Evolutionary conservation across 2,329 filamentous ascomycete species (phyloP).

Genomic region (Apiospora kogelbergensis): DNA sequence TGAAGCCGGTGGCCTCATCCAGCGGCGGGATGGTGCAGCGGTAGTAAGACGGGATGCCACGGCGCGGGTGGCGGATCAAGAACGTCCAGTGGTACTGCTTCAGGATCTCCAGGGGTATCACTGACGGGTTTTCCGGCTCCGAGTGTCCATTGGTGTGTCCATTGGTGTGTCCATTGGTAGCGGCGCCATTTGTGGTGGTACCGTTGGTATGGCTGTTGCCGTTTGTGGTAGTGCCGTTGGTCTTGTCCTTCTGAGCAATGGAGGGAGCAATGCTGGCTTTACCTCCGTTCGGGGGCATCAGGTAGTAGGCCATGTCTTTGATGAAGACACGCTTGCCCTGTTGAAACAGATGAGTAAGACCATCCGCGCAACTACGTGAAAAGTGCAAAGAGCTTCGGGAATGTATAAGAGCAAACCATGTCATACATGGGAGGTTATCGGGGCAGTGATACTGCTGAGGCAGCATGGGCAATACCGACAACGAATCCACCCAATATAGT

Average conservation of each 20-base stretch:
- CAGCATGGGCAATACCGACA: neutral
- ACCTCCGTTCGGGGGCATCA: conserved; percentile 73
- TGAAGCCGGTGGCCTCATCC: conserved; percentile 78
- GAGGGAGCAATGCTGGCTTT: conserved; percentile 74
- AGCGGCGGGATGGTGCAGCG: conserved; percentile 91
- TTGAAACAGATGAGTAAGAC: conserved; percentile 1
- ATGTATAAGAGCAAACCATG: neutral
- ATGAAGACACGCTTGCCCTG: conserved; percentile 93
- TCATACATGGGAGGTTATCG: neutral
- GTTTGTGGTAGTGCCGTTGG: conserved; percentile 47
- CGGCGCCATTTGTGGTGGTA: conserved; percentile 28
- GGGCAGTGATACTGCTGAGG: neutral
- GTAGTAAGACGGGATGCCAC: conserved; percentile 90
- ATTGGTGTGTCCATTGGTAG: conserved; percentile 63
- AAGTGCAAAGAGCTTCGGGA: neutral
- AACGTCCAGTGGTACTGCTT: conserved; percentile 91
- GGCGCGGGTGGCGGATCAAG: conserved; percentile 92
- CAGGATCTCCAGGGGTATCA: conserved; percentile 73
- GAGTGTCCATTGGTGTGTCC: conserved; percentile 50
- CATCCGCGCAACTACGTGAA: neutral
- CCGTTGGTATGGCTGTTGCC: conserved; percentile 30
- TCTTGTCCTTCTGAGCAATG: conserved; percentile 38
- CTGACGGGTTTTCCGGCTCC: conserved; percentile 78
- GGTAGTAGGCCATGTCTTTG: conserved; percentile 96
- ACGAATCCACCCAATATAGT: neutral